Conservation (phyloP, 2,329 filamentous ascomycete species). For the Fusarium denticulatum region DNA sequence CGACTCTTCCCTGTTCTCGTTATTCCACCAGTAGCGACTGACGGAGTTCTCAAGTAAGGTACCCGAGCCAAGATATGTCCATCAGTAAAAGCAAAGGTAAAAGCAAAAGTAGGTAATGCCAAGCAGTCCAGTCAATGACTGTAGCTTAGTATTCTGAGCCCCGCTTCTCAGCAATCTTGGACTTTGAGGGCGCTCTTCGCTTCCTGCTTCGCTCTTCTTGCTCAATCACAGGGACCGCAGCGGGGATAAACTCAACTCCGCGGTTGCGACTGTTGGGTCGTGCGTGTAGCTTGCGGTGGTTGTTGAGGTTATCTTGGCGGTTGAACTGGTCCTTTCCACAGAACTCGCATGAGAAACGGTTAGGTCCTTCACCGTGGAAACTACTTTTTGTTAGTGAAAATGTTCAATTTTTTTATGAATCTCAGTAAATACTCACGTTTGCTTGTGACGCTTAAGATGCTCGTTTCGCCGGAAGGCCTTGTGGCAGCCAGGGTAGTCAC, state of each 20-base stretch:
- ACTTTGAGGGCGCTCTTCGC: conserved; percentile 51
- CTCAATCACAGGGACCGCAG: conserved; percentile 53
- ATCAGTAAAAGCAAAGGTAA: neutral
- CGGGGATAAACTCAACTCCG: conserved; percentile 53
- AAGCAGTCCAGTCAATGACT: neutral
- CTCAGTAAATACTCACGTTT: conserved; percentile 55
- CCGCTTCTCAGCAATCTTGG: conserved; percentile 49
- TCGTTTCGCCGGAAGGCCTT: conserved; percentile 63
- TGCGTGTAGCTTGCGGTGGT: conserved; percentile 54
- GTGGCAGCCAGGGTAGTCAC: conserved; percentile 57
- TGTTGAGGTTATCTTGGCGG: conserved; percentile 55
- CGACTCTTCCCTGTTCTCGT: conserved; percentile 19
- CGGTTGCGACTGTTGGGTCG: conserved; percentile 53
- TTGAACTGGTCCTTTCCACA: conserved; percentile 56
- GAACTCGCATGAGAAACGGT: conserved; percentile 54
- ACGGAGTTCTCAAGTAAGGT: conserved; percentile 33
- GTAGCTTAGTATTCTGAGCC: conserved; percentile 43
- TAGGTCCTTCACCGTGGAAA: conserved; percentile 53
- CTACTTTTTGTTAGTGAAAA: conserved; percentile 17
- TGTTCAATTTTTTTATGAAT: neutral
- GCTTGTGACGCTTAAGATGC: conserved; percentile 65
- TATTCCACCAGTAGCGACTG: conserved; percentile 11
- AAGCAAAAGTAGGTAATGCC: neutral
- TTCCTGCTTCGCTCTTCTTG: conserved; percentile 54
- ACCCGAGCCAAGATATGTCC: conserved; percentile 25